Base-by-base conservation (phyloP, 345 rosid genomes). In the Noccaea bulbosa region DNA sequence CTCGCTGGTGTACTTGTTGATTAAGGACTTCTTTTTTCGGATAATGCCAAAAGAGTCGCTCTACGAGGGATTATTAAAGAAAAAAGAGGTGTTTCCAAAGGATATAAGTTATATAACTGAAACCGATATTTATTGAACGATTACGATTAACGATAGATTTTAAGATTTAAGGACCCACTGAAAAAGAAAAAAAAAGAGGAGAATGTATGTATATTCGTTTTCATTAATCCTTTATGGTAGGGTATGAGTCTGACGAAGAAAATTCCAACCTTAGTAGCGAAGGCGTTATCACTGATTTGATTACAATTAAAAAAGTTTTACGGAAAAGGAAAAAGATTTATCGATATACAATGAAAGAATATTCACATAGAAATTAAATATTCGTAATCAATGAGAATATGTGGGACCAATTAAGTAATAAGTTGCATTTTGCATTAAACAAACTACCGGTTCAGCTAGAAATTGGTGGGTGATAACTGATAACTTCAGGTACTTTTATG, bases 161-260 rank as follows among this genome's bases (percentile, higher is more conserved):
- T 39, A 38, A 15, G 39, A 39, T 52, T 40, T 66, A 41, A 52
- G 4, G 17, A 5, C 4, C 14, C 47, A 48, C 32, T 27, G 1
- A 24, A 11, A 20, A 9, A 8, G 6, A 38, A 32, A 38, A 22
- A 53, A 17, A 17, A 17, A 17, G 1, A 0, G 20, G 22, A 20
- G 22, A 20, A 20, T 20, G 22, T 40, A 8, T 67, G 40, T 3
- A 53, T 32, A 66, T 65, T 65, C 49, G 48, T 30, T 67, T 62
- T 6, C 3, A 39, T 22, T 22, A 5, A 9, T 27, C 2, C 2
- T n/a, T 43, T 12, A n/a, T 61, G 24, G 66, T 44, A 30, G 39
- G 51, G 39, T 30, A 33, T 15, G 16, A 46, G 22, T 20, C 1
- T 27, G 30, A 27, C 9, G 40, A 15, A 15, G 35, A 30, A 17